Base-by-base conservation (phyloP, 148 eudicot species). In the Rhododendron ovatum region DNA sequence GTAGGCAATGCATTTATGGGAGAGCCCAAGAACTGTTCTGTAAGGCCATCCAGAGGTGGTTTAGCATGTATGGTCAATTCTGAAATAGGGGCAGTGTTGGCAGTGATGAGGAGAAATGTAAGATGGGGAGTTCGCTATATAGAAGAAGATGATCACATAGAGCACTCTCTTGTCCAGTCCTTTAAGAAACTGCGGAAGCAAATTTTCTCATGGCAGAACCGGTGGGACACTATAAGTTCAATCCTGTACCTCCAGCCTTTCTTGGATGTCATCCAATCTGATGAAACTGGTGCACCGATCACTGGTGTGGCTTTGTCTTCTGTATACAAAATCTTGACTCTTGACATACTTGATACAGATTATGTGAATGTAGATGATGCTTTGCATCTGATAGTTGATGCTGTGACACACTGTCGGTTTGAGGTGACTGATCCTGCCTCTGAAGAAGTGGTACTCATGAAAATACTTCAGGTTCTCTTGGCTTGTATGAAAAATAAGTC, bases 361-460 rank as follows among this genome's bases (percentile, higher is more conserved):
- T 92, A 93, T 53, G 87, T 89, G 41, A 94, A 96, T 88, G 91
- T 95, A 65, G 93, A 91, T 81, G 94, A 96, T 88, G 97, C 99
- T 47, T 89, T 96, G 94, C 93, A 94, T 88, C 88, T 91, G 90
- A 93, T 96, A 81, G 96, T 96, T 89, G 98, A 96, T 93, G 92
- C 97, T 77, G 96, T 94, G 80, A 95, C 99, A 45, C 93, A 97
- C 89, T 95, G 98, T 87, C 91, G 98, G 35, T 96, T 96, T 92
- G 99, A 95, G 91, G 96, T 96, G 85, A 95, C 99, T 57, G 99
- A 96, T 93, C 97, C 99, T 88, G 90, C 94, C 63, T 95, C 99
- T 59, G 99, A 96, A 90, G 99, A 96, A 88, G 99, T 96, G 14
- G 99, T 96, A 80, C 67, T 96, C 83, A 93, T 93, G 85, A 96